phyloP scores from a whole-genome alignment of 805 yeast species.

The Kodamaea leandrae region DNA sequence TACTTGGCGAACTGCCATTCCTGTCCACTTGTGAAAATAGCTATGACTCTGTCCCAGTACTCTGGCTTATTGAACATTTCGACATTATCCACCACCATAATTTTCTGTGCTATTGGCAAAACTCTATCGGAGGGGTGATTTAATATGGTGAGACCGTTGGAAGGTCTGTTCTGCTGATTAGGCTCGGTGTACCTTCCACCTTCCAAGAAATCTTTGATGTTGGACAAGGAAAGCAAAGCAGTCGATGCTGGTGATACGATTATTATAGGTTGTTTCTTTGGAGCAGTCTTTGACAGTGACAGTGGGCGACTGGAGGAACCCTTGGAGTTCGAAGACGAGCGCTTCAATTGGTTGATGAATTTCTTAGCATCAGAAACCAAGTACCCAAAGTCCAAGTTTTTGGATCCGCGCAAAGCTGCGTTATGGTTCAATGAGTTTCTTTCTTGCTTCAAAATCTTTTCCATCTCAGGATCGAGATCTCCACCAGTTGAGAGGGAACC shows the following conservation, averaged over 20 bases:
- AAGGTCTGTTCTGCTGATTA: conserved; percentile 29
- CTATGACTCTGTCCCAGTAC: conserved; percentile 96
- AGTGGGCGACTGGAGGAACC: conserved; percentile 52
- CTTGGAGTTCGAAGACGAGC: conserved; percentile 60
- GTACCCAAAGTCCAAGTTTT: conserved; percentile 64
- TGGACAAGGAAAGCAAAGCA: conserved; percentile 37
- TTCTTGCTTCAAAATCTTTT: conserved; percentile 46
- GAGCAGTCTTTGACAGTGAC: conserved; percentile 4
- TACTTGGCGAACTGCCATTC: conserved; percentile 93
- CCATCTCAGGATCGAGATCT: conserved; percentile 47
- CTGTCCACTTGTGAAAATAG: conserved; percentile 95
- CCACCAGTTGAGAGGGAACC: conserved; percentile 8
- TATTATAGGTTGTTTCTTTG: conserved; percentile 42
- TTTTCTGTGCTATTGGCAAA: conserved; percentile 51
- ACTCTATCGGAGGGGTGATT: conserved; percentile 55
- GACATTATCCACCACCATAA: conserved; percentile 83
- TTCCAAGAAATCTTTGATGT: conserved; percentile 53
- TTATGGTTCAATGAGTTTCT: conserved; percentile 56
- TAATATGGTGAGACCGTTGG: conserved; percentile 46
- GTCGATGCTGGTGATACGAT: conserved; percentile 46
- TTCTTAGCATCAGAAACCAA: conserved; percentile 65
- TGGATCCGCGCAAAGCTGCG: conserved; percentile 62
- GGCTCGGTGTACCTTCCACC: conserved; percentile 67
- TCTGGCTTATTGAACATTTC: conserved; percentile 85
- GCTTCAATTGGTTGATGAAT: conserved; percentile 52